Evolutionary conservation across 2,329 filamentous ascomycete species (phyloP).

Genomic region (Penicillium sp.): DNA sequence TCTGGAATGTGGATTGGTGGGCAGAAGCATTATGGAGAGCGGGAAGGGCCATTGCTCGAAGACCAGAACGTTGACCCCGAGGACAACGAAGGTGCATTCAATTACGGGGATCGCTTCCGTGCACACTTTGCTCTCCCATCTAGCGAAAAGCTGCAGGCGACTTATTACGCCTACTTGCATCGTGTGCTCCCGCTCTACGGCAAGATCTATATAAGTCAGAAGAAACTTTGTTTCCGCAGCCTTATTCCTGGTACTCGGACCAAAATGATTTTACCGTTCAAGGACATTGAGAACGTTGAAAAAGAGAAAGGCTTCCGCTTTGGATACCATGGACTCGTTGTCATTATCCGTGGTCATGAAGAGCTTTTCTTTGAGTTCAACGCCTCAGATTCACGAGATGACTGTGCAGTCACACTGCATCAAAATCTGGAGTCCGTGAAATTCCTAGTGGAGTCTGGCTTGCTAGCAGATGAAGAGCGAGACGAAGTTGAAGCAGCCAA

Average conservation of each 20-base stretch:
- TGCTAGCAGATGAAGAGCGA: conserved; percentile 66
- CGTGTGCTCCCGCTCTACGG: conserved; percentile 88
- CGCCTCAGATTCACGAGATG: conserved; percentile 73
- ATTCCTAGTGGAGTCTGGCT: conserved; percentile 66
- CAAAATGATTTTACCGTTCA: conserved; percentile 86
- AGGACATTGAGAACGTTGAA: conserved; percentile 86
- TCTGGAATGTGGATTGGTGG: conserved; percentile 96
- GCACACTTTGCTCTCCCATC: conserved; percentile 86
- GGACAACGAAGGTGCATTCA: conserved; percentile 54
- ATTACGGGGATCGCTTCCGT: conserved; percentile 69
- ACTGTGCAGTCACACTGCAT: conserved; percentile 79
- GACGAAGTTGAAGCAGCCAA: conserved; percentile 71
- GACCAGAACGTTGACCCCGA: conserved; percentile 59
- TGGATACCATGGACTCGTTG: conserved; percentile 82
- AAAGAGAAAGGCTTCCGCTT: conserved; percentile 95
- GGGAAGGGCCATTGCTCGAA: conserved; percentile 63
- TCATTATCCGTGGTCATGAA: conserved; percentile 92
- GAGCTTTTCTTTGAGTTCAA: conserved; percentile 96
- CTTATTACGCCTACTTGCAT: conserved; percentile 90
- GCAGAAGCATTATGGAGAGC: conserved; percentile 80
- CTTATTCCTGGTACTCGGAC: conserved; percentile 84
- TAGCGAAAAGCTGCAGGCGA: conserved; percentile 78
- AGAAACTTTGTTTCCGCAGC: conserved; percentile 88
- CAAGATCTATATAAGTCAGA: conserved; percentile 90
- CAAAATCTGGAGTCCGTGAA: conserved; percentile 71